A percentile compares a stretch with the other conserved stretches of the same genome.
phyloP scores from a whole-genome alignment of 805 yeast genomes.

The Naumovozyma dairenensis region DNA sequence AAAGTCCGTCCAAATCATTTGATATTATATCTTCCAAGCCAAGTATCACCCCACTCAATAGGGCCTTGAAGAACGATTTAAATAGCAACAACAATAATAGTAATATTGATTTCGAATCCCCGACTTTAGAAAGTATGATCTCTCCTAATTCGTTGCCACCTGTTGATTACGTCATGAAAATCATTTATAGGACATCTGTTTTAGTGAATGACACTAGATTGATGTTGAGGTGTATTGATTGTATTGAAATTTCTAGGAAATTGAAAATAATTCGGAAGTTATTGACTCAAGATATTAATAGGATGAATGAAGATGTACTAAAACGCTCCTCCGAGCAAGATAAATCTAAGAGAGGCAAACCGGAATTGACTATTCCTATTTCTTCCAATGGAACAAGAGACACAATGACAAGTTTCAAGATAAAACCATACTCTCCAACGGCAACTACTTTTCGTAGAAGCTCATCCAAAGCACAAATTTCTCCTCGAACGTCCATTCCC shows the following conservation, averaged over 20 bases:
- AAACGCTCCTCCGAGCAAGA: constrained; percentile 1
- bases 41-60: too few relatives aligned
- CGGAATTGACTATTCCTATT: not conserved
- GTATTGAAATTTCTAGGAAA: constrained; percentile 23
- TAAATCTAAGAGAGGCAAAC: not conserved
- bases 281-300: constrained; percentile 5
- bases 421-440: constrained; percentile 3
- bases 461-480: constrained; percentile 6
- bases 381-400: not conserved
- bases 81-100: not conserved
- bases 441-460: constrained; percentile 5
- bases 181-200: constrained; percentile 53
- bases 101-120: constrained; percentile 12
- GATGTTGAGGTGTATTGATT: constrained; percentile 32
- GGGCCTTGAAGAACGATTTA: too few relatives aligned
- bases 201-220: constrained; percentile 55
- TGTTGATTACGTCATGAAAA: constrained; percentile 43
- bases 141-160: constrained; percentile 49
- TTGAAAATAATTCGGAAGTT: constrained; percentile 16
- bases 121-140: constrained; percentile 50
- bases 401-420: constrained; percentile 3
- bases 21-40: not conserved
- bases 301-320: constrained; percentile 4
- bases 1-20: constrained; percentile 1
- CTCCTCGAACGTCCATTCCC: constrained; percentile 16